These are phyloP conservation scores for Monilinia polystroma DNA, from an alignment of 2,329 filamentous ascomycete species.

Conservation along the genomic window DNA sequence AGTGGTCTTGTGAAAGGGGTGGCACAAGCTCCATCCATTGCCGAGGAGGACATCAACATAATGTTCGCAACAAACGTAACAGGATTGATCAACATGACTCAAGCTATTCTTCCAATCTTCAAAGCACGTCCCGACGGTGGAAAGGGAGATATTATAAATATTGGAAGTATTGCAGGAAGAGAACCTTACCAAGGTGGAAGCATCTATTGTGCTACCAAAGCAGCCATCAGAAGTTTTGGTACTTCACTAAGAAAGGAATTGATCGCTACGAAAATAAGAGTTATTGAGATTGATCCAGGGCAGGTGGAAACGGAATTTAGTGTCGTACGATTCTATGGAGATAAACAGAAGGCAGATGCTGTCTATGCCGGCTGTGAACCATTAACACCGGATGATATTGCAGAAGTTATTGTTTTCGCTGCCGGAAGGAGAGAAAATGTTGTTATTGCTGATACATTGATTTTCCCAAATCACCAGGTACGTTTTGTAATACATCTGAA, in stretches of 20 bases:
- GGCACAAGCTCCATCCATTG: slow-evolving; percentile 80
- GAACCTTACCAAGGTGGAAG: slow-evolving; percentile 82
- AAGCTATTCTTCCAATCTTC: slow-evolving; percentile 82
- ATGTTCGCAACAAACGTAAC: slow-evolving; percentile 96
- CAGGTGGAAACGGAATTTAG: slow-evolving; percentile 96
- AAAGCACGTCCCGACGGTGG: slow-evolving; percentile 68
- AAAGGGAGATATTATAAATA: slow-evolving; percentile 90
- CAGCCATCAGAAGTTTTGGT: slow-evolving; percentile 81
- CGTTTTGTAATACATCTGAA: slow-evolving; percentile 39
- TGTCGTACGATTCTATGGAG: slow-evolving; percentile 81
- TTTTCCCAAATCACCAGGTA: slow-evolving; percentile 90
- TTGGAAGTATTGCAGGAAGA: slow-evolving; percentile 87
- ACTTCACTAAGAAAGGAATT: slow-evolving; percentile 81
- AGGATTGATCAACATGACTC: slow-evolving; percentile 94
- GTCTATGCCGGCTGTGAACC: slow-evolving; percentile 83
- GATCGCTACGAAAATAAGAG: slow-evolving; percentile 73
- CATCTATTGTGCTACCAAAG: slow-evolving; percentile 93
- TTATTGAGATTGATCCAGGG: slow-evolving; percentile 88
- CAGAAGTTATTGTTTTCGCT: slow-evolving; percentile 84
- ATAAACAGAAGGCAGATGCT: slow-evolving; percentile 84
- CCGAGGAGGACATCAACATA: slow-evolving; percentile 73
- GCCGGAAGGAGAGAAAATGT: slow-evolving; percentile 86
- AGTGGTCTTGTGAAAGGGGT: slow-evolving; percentile 89
- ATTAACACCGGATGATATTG: slow-evolving; percentile 85
- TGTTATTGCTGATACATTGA: slow-evolving; percentile 80